Conservation (phyloP, 208 protist species). For the Crithidia mellificae region DNA sequence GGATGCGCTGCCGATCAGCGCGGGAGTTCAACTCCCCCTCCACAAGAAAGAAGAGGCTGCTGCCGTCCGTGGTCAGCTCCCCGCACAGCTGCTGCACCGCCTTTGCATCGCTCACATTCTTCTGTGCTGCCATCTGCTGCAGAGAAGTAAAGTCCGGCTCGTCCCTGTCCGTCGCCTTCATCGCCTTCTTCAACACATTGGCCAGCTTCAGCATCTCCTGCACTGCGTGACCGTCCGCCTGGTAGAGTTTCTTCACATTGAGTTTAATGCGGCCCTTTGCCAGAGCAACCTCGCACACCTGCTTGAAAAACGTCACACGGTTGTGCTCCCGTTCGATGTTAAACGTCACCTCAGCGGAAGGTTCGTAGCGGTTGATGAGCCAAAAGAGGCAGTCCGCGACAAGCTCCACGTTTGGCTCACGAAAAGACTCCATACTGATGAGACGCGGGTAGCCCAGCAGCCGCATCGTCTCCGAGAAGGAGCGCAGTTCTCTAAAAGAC, state of each 20-base stretch:
- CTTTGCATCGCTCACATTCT: constrained; percentile 83
- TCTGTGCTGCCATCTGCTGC: constrained; percentile 87
- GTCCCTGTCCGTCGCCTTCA: constrained; percentile 73
- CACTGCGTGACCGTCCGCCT: constrained; percentile 94
- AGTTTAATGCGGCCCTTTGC: constrained; percentile 91
- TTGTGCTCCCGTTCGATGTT: constrained; percentile 90
- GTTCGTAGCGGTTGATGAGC: constrained; percentile 94
- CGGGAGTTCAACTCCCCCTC: constrained; percentile 76
- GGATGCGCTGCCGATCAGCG: constrained; percentile 73
- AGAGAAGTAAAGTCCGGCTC: constrained; percentile 75
- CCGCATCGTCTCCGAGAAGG: constrained; percentile 96
- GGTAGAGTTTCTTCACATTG: constrained; percentile 95
- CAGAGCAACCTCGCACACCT: constrained; percentile 82
- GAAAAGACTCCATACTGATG: constrained; percentile 97
- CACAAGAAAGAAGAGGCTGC: constrained; percentile 89
- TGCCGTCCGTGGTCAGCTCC: constrained; percentile 88
- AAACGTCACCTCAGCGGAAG: constrained; percentile 88
- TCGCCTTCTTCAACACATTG: constrained; percentile 87
- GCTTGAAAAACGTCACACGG: constrained; percentile 94
- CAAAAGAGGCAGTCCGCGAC: constrained; percentile 93
- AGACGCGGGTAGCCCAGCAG: constrained; percentile 94
- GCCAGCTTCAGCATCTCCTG: constrained; percentile 96
- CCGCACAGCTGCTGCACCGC: constrained; percentile 88
- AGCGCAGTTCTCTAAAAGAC: constrained; percentile 93
- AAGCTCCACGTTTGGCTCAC: constrained; percentile 95